Evolutionary conservation across 176 grass and related monocot species (phyloP).

Genomic region (Bromus sterilis): DNA sequence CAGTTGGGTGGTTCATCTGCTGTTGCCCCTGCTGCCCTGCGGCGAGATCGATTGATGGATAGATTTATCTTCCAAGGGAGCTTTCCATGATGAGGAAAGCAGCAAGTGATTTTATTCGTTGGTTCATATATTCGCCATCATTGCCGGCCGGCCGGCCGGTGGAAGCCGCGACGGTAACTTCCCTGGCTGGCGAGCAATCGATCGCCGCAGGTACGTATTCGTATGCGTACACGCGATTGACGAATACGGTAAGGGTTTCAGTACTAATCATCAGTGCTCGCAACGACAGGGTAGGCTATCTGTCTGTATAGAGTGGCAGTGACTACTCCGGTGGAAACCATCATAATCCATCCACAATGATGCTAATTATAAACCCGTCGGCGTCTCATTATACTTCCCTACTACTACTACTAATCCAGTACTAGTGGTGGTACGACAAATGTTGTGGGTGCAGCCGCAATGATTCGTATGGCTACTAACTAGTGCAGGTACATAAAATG

Average conservation of each 20-base stretch:
- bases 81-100: constrained; percentile 44
- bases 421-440: too few species aligned
- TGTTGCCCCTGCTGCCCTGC: not conserved
- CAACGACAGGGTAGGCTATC: not conserved
- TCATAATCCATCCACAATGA: not conserved
- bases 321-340: not conserved
- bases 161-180: constrained; percentile 32
- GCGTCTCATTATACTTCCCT: not conserved
- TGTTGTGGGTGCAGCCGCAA: not conserved
- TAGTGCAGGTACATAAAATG: not conserved
- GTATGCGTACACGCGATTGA: not conserved
- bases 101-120: not conserved
- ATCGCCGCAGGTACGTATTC: not conserved
- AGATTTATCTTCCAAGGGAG: constrained; percentile 13
- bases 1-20: not conserved
- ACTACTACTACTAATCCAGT: not conserved
- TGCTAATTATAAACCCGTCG: not conserved
- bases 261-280: not conserved
- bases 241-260: not conserved
- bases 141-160: not conserved
- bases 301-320: not conserved
- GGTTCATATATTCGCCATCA: constrained; percentile 26
- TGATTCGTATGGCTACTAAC: not conserved
- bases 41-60: not conserved
- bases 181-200: not conserved